A percentile compares a stretch with the other conserved stretches of the same genome.
phyloP scores from a whole-genome alignment of 208 protist species.

The Crithidia bombi region DNA sequence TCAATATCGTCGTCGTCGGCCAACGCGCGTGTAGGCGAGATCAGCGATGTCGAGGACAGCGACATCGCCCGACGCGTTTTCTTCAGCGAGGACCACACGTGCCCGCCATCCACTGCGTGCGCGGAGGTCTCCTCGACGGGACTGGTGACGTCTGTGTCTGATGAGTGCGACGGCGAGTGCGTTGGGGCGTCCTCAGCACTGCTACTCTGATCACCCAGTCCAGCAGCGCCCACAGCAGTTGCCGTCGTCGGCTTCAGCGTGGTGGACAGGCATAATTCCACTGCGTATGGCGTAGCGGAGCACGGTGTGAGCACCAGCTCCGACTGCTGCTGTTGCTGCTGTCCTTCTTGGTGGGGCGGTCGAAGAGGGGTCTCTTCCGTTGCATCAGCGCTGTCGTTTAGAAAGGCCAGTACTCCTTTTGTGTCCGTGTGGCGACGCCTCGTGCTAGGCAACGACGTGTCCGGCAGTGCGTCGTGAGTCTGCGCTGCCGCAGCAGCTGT shows the following conservation, averaged over 20 bases:
- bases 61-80: neutral
- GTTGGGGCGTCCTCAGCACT: neutral
- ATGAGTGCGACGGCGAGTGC: neutral
- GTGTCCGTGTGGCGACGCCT: conserved; percentile 7
- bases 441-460: neutral
- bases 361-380: neutral
- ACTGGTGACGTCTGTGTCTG: neutral
- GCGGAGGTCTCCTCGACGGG: neutral
- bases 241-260: neutral
- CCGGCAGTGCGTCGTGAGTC: neutral
- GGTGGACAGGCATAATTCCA: neutral
- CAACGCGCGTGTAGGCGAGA: neutral
- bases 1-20: neutral
- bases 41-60: neutral
- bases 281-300: neutral
- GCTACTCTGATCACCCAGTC: neutral
- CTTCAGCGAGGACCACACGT: neutral
- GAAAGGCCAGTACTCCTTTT: neutral
- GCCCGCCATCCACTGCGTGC: neutral
- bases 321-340: too few relatives aligned
- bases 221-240: neutral
- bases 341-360: too few relatives aligned
- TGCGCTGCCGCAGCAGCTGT: neutral
- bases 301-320: neutral
- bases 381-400: neutral